Evolutionary conservation across 2,329 filamentous ascomycete species (phyloP), one percentile per base, ranked within the genome.

Genomic region (Aspergillus sp.): DNA sequence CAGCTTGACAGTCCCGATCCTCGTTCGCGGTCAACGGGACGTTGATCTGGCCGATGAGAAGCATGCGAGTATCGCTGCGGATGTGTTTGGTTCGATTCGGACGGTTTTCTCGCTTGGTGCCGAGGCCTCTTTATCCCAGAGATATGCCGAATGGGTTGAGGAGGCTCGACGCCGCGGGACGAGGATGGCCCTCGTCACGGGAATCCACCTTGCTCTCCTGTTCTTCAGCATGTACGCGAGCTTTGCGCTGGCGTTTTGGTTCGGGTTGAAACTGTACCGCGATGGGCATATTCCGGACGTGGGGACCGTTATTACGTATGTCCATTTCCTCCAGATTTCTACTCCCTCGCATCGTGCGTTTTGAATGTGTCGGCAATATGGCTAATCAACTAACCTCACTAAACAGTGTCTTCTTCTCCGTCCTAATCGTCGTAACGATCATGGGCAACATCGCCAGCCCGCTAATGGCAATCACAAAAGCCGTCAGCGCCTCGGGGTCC

Each of bases 151-250:
- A 2, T 78, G 76, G 64, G 74, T 80, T 3, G 68, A 74, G 0
- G 73, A 80, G 55, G 72, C 80, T 0, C 68, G 72, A 4, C 72
- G 68, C 38, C 69, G 70, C 22, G 77, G 71, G 0, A 60, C 34
- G 4, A 66, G 64, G 6, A 61, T 76, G 45, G 67, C 74, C 0
- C 54, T 72, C 0, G 55, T 72, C 9, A 60, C 70, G 17, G 76
- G 73, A 0, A 50, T 74, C 5, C 75, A 79, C 45, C 59, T 79
- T 3, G 72, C 66, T 1, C 66, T 74, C 5, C 65, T 72, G 0
- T 75, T 76, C 56, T 79, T 76, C 46, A 70, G 72, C 8, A 72
- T 77, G 67, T 78, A 77, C 62, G 52, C 68, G 30, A 76, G 71
- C 54, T 76, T 73, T 60, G 66, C 73, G 0, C 64, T 78, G 11